Evolutionary conservation across 108 stramenopile genomes (phyloP).

Genomic region (Conticribra guillardii): DNA sequence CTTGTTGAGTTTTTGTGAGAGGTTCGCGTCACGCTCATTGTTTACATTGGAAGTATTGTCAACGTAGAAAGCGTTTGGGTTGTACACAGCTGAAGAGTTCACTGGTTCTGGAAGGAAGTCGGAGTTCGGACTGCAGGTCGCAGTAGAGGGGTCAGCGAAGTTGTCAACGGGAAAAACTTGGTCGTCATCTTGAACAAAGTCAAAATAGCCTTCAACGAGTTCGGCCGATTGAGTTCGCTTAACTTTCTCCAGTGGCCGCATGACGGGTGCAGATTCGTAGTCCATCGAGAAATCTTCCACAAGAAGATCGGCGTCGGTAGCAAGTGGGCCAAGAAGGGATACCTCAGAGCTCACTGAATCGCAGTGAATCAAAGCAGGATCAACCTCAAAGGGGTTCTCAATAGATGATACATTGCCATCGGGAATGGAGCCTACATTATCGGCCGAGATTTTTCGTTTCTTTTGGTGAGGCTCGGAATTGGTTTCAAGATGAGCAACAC

Average conservation of each 20-base stretch:
- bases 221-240: slow-evolving; percentile 33
- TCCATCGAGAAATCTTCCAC: slow-evolving; percentile 37
- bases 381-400: slow-evolving; percentile 21
- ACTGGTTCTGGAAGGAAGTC: slow-evolving; percentile 30
- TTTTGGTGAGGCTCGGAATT: slow-evolving; percentile 34
- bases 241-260: slow-evolving; percentile 1
- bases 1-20: slow-evolving; percentile 54
- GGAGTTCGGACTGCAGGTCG: no score
- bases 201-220: slow-evolving; percentile 39
- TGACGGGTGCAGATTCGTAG: slow-evolving; percentile 8
- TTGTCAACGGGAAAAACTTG: slow-evolving; percentile 35
- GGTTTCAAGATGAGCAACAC: slow-evolving; percentile 13
- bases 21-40: slow-evolving; percentile 34
- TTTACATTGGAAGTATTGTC: slow-evolving; percentile 3
- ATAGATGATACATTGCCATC: slow-evolving; percentile 23
- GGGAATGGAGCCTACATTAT: slow-evolving; percentile 17
- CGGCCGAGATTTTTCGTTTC: slow-evolving; percentile 42
- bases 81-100: slow-evolving; percentile 14
- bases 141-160: no score
- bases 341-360: slow-evolving; percentile 11
- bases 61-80: slow-evolving; percentile 22
- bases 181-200: slow-evolving; percentile 39
- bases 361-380: slow-evolving; percentile 9
- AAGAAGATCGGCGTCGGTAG: slow-evolving; percentile 51
- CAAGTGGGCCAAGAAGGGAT: slow-evolving; percentile 42